Base-by-base conservation (phyloP, 2,329 filamentous ascomycete genomes). In the Calonectria ilicicola region DNA sequence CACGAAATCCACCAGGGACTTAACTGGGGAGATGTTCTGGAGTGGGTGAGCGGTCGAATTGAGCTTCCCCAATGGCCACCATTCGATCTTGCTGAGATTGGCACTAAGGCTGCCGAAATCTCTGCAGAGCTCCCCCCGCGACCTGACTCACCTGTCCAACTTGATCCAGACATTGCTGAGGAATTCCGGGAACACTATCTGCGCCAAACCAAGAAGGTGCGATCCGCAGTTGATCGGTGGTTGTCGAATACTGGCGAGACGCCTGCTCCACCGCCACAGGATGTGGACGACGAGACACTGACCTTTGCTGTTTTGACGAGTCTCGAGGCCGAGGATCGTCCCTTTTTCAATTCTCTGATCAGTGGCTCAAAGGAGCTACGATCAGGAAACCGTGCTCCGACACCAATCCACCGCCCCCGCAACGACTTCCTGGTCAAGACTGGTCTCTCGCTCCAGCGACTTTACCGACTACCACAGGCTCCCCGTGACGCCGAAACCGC, bases 21-120 rank as follows among this genome's bases (percentile, higher is more conserved):
- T 35, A 97, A 95, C 74, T 99, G 96, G 96, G 96, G 97, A 12
- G 96, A 98, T 81, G 95, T 98, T 15, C 85, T 99, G 27, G 97
- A 99, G 83, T 92, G 96, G 81, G 95, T 98, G 15, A 97, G 95
- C 75, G 96, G 96, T 21, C 92, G 96, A 67, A 91, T 95, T 72
- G 95, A 98, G 77, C 88, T 98, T 65, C 96, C 96, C 0, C 85
- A 89, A 19, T 98, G 96, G 96, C 96, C 96, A 26, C 95, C 96
- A 0, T 97, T 98, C 80, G 91, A 94, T 76, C 89, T 96, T 77
- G 90, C 90, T 3, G 87, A 90, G 62, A 86, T 94, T 49, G 88
- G 90, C 53, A 85, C 85, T 64, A 92, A 91, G 77, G 90, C 92
- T 5, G 88, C 89, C 47, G 91, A 91, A 40, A 72, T 84, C 8